Conservation (phyloP, 345 rosid species). For the Cardamine occulta region DNA sequence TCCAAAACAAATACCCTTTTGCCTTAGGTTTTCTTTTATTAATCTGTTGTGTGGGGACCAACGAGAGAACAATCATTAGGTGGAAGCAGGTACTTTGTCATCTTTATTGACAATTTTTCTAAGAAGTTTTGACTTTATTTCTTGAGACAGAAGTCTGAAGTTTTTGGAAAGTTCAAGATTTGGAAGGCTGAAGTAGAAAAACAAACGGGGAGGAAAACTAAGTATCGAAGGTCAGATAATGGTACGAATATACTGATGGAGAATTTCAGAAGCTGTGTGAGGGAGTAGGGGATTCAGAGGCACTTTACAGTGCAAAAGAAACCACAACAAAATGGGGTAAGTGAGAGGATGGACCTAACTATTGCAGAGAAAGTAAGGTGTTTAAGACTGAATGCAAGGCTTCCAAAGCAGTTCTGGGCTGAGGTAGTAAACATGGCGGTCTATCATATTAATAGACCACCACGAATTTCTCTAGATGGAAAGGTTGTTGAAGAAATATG, state of each 20-base stretch:
- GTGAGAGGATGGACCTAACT: not conserved
- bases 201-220: not conserved
- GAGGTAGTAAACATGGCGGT: not conserved
- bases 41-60: too few relatives aligned
- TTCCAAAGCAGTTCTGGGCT: not conserved
- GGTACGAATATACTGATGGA: not conserved
- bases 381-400: not conserved
- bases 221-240: not conserved
- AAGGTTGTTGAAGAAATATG: not conserved
- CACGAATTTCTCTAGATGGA: not conserved
- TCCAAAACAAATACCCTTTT: too few relatives aligned
- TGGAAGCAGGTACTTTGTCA: too few relatives aligned
- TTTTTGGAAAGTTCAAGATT: too few relatives aligned
- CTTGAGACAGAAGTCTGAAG: too few relatives aligned
- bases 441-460: not conserved
- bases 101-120: too few relatives aligned
- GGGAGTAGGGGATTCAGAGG: not conserved
- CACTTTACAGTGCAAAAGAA: not conserved
- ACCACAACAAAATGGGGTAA: not conserved
- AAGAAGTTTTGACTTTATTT: too few relatives aligned
- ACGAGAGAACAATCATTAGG: too few relatives aligned
- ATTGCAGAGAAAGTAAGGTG: not conserved
- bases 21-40: too few relatives aligned
- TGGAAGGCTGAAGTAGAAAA: too few relatives aligned
- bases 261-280: not conserved